Conservation (phyloP, 371 early-diverging fungal species). For the Synchytrium microbalum region DNA sequence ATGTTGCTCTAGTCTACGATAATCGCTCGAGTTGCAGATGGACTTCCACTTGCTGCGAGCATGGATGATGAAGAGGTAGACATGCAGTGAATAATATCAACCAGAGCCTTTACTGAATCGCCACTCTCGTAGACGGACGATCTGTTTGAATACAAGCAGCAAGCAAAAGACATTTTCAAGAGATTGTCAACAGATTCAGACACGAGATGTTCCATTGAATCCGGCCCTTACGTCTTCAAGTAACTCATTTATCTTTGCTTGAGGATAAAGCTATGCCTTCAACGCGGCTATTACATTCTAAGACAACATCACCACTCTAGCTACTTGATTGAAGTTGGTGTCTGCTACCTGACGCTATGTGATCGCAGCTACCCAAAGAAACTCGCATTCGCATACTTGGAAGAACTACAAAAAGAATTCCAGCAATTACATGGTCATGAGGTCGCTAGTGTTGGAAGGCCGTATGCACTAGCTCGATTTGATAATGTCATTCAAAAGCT, state of each 20-base stretch:
- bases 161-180: constrained; percentile 86
- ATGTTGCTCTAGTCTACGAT: constrained; percentile 94
- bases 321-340: constrained; percentile 88
- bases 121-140: constrained; percentile 35
- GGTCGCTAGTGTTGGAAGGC: constrained; percentile 77
- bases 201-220: constrained; percentile 90
- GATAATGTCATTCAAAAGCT: constrained; percentile 93
- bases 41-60: constrained; percentile 90
- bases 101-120: constrained; percentile 1
- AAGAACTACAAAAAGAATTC: constrained; percentile 92
- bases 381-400: constrained; percentile 88
- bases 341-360: constrained; percentile 89
- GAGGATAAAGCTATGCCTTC: neutral
- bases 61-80: constrained; percentile 95
- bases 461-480: constrained; percentile 95
- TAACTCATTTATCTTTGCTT: constrained; percentile 35
- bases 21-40: constrained; percentile 90
- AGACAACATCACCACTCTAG: constrained; percentile 30
- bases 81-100: neutral
- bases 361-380: constrained; percentile 92
- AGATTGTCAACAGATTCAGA: constrained; percentile 78
- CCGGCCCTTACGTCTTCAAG: constrained; percentile 81
- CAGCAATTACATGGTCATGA: constrained; percentile 83
- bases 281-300: neutral
- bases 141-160: constrained; percentile 84